Base-by-base conservation (phyloP, 257 asterid genomes). In the Nicotiana tomentosiformis region DNA sequence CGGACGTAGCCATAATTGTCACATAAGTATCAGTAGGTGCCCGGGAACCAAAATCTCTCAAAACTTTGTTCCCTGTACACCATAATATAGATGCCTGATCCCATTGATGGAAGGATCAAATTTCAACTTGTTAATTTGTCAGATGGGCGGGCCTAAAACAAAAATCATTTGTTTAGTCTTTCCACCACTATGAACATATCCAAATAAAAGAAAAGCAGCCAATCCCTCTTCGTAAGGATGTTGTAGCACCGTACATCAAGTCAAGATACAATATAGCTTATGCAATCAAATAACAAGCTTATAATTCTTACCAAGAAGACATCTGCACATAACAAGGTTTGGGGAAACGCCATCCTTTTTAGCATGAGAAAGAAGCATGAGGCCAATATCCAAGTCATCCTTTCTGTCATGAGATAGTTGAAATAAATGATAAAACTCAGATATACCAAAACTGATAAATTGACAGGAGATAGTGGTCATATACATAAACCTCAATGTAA, bases 291-390 rank as follows among this genome's bases (percentile, higher is more conserved):
- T 69, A 46, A 78, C 18, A 33, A 16, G 67, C 77, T 55, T 60
- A 30, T 66, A 82, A 79, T 81, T 86, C 93, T 84, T 90, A 96
- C 99, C 97, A 83, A 92, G 80, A 78, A 96, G 89, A 88, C 98
- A 93, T 68, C 99, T 92, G 86, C 97, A 92, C 93, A 96, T 94
- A 69, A 96, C 93, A 82, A 90, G 97, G 93, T 92, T 96, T 80
- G 92, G 94, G 84, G 92, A 80, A 84, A 93, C 94, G 64, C 91
- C 94, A 85, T 96, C 97, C 88, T 90, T 91, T 89, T 94, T 96
- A 77, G 98, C 95, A 91, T 96, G 89, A 84, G 98, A 90, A 82
- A 96, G 87, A 77, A 96, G 91, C 91, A 78, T 78, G 85, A 90
- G 92, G 84, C 98, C 98, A 83, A 89, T 85, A 77, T 96, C 99